Conservation (phyloP, 169 alveolate species). For the Plasmodium sp. region DNA sequence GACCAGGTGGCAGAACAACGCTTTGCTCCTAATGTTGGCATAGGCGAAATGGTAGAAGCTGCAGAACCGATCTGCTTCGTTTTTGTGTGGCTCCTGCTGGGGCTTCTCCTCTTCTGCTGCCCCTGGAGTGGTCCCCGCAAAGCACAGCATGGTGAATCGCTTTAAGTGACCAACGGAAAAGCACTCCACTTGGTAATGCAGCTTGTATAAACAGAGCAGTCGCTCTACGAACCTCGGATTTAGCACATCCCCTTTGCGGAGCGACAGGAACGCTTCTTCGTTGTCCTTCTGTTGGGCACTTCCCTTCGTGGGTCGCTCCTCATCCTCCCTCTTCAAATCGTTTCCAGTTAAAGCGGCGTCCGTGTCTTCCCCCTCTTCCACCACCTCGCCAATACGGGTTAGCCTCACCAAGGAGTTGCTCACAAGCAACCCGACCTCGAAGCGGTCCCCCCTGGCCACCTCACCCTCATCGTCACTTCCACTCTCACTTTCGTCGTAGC, state of each 20-base stretch:
- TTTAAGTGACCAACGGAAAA: neutral
- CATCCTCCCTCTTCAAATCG: neutral
- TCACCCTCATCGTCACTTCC: neutral
- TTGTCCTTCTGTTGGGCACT: neutral
- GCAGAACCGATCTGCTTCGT: neutral
- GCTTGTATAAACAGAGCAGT: slow-evolving; percentile 3
- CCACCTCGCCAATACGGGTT: neutral
- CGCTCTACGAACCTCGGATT: neutral
- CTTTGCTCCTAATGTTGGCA: neutral
- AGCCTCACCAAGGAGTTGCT: neutral
- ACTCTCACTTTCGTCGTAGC: neutral
- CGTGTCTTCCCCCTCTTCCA: neutral
- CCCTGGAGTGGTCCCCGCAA: neutral
- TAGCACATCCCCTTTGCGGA: neutral
- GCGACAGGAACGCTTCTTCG: neutral
- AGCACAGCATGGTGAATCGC: slow-evolving; percentile 10
- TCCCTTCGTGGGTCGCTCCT: neutral
- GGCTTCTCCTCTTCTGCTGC: neutral
- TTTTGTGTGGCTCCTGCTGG: neutral
- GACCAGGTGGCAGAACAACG: slow-evolving; percentile 1
- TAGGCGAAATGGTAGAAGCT: slow-evolving; percentile 9
- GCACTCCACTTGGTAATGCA: neutral
- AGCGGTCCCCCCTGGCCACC: neutral
- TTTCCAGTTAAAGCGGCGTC: neutral
- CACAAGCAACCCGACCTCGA: neutral